These are phyloP conservation scores for Ceraceosorus bombacis DNA, from an alignment of 1,284 basidiomycete species.

Conservation along the genomic window DNA sequence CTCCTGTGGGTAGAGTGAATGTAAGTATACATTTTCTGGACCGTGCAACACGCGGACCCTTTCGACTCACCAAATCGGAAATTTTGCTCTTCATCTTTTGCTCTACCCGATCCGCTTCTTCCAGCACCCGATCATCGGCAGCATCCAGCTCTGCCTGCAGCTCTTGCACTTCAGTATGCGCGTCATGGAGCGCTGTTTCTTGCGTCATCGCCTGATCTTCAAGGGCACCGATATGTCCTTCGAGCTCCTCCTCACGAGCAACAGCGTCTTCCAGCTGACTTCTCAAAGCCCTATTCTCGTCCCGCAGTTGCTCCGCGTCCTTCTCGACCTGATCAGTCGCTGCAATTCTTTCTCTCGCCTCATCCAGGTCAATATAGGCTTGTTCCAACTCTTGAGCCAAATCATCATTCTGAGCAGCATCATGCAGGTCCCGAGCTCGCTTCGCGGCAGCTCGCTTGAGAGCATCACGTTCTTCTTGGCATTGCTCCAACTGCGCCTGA, in stretches of 20 bases:
- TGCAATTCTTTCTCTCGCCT: slow-evolving; percentile 1
- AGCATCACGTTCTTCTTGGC: background rate
- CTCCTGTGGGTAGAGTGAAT: background rate
- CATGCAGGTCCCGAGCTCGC: background rate
- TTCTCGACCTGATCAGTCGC: slow-evolving; percentile 7
- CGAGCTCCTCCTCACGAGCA: background rate
- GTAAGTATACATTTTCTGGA: no score
- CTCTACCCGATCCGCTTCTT: background rate
- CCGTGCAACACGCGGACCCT: no score
- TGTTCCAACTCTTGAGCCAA: background rate
- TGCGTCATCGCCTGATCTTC: background rate
- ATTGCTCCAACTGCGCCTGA: background rate
- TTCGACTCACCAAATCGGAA: no score
- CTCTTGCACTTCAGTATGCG: background rate
- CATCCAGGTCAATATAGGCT: slow-evolving; percentile 4
- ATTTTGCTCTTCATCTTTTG: no score
- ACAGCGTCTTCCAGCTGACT: background rate
- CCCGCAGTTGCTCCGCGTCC: background rate
- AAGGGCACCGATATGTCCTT: background rate
- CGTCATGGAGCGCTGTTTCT: background rate
- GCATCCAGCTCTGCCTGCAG: background rate
- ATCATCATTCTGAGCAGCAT: background rate
- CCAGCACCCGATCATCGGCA: background rate
- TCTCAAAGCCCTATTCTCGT: background rate
- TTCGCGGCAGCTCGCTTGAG: background rate